phyloP scores from a whole-genome alignment of 2,329 filamentous ascomycete species.

The Colletotrichum liriopes region DNA sequence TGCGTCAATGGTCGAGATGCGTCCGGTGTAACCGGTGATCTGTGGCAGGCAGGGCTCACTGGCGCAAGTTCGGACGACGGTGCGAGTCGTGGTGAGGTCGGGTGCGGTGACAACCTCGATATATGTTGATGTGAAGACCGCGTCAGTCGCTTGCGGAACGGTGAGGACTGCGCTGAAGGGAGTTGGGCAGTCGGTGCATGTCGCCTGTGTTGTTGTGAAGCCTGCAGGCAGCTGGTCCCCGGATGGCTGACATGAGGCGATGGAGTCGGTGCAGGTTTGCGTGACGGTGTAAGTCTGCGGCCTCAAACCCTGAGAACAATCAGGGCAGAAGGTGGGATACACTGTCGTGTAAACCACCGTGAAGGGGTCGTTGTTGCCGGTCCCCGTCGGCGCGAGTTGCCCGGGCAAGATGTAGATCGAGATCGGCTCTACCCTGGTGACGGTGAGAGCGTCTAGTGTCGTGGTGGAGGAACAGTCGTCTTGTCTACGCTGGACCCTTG shows the following conservation, averaged over 20 bases:
- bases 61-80: slow-evolving; percentile 24
- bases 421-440: slow-evolving; percentile 39
- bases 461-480: slow-evolving; percentile 29
- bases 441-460: slow-evolving; percentile 34
- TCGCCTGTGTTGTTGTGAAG: slow-evolving; percentile 35
- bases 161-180: slow-evolving; percentile 37
- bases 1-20: slow-evolving; percentile 19
- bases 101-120: slow-evolving; percentile 21
- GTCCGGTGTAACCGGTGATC: slow-evolving; percentile 15
- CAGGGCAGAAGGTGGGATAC: slow-evolving; percentile 35
- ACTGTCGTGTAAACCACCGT: slow-evolving; percentile 34
- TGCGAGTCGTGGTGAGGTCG: slow-evolving; percentile 25
- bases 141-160: slow-evolving; percentile 22
- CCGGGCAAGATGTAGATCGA: slow-evolving; percentile 33
- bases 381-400: slow-evolving; percentile 19
- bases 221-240: slow-evolving; percentile 28
- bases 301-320: slow-evolving; percentile 23
- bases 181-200: slow-evolving; percentile 30
- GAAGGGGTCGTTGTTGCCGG: slow-evolving; percentile 20
- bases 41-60: slow-evolving; percentile 23
- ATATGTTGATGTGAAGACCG: slow-evolving; percentile 23
- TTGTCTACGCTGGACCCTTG: slow-evolving; percentile 31
- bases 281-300: slow-evolving; percentile 40
- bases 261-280: slow-evolving; percentile 34
- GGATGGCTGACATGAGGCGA: slow-evolving; percentile 29